These are phyloP conservation scores for Candida ponderosae DNA, from an alignment of 805 yeast genomes.

Conservation along the genomic window DNA sequence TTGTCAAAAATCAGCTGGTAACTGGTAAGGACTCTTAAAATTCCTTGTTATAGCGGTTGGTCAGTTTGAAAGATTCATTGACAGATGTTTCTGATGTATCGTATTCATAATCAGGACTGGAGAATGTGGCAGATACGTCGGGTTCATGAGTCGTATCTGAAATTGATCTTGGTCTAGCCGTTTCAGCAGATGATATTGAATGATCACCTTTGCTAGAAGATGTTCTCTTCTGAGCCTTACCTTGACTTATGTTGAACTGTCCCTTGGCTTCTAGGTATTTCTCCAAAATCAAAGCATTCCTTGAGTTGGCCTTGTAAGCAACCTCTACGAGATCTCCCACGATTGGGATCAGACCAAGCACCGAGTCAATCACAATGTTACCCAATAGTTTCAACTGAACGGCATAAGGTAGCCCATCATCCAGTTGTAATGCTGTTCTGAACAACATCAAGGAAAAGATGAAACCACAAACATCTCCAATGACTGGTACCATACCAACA, in stretches of 20 bases:
- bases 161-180: not conserved
- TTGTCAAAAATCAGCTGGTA: too few species aligned
- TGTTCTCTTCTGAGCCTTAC: too few species aligned
- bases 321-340: slow-evolving; percentile 68
- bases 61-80: too few species aligned
- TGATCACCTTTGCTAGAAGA: not conserved
- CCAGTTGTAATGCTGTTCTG: slow-evolving; percentile 37
- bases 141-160: too few species aligned
- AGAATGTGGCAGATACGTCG: too few species aligned
- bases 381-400: slow-evolving; percentile 46
- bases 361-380: slow-evolving; percentile 62
- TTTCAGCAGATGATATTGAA: not conserved
- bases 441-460: slow-evolving; percentile 40
- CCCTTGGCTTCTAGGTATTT: slow-evolving; percentile 34
- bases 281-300: slow-evolving; percentile 63
- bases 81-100: too few species aligned
- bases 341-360: slow-evolving; percentile 64
- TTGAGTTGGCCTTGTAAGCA: slow-evolving; percentile 67
- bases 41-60: too few species aligned
- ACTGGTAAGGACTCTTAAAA: too few species aligned
- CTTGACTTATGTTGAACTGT: slow-evolving; percentile 1
- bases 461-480: slow-evolving; percentile 51
- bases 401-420: slow-evolving; percentile 57
- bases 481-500: slow-evolving; percentile 59
- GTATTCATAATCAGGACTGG: too few species aligned